These are phyloP conservation scores for Oryza glaberrima DNA, from an alignment of 176 grass and related monocot species.

Conservation along the genomic window DNA sequence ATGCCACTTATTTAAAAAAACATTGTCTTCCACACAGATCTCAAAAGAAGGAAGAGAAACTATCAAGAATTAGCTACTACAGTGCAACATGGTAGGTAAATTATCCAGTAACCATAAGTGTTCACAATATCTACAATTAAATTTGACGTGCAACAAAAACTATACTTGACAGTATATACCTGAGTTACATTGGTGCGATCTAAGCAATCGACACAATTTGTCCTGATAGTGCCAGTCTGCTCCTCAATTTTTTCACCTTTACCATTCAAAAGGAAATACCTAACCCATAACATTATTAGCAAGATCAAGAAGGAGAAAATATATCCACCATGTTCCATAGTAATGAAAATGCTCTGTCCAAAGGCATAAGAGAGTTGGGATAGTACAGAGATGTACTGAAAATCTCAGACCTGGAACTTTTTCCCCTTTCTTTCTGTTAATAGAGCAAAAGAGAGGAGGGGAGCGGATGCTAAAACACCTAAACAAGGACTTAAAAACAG, in stretches of 20 bases:
- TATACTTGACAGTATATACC: conserved; percentile 54
- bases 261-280: conserved; percentile 83
- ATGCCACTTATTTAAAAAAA: conserved; percentile 18
- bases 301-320: conserved; percentile 33
- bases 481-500: conserved; percentile 25
- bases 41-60: conserved; percentile 1
- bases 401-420: neutral
- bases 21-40: neutral
- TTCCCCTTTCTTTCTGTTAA: neutral
- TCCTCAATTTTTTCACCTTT: conserved; percentile 71
- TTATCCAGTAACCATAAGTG: neutral
- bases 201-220: conserved; percentile 96
- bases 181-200: conserved; percentile 99
- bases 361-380: no score
- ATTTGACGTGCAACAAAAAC: conserved; percentile 32
- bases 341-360: neutral
- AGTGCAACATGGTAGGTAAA: neutral
- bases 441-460: neutral
- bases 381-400: neutral
- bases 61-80: neutral
- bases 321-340: neutral
- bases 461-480: neutral
- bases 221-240: conserved; percentile 86
- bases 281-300: conserved; percentile 51
- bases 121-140: conserved; percentile 12